Percentiles rank a stretch among this genome's conserved stretches.
These are phyloP conservation scores for Aspergillus amoenus DNA, from an alignment of 2,329 filamentous ascomycete species.

Conservation along the genomic window DNA sequence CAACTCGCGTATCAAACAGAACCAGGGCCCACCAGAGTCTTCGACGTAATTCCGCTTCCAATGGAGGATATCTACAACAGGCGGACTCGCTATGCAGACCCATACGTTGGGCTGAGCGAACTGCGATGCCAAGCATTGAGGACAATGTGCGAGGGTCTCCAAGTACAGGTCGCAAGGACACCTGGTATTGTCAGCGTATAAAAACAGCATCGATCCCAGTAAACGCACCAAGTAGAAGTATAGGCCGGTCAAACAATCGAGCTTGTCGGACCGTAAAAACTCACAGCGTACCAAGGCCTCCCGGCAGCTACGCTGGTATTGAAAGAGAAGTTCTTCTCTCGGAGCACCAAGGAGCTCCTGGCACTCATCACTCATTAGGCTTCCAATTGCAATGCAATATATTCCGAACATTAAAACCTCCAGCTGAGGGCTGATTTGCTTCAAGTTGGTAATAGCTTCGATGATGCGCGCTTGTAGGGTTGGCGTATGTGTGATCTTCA, in stretches of 20 bases:
- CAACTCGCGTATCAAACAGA: conserved; percentile 66
- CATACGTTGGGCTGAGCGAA: conserved; percentile 67
- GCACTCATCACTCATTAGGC: conserved; percentile 58
- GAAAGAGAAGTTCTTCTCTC: conserved; percentile 39
- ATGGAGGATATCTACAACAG: conserved; percentile 43
- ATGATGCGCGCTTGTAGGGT: conserved; percentile 65
- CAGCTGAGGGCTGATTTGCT: conserved; percentile 55
- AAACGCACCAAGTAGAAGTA: conserved; percentile 55
- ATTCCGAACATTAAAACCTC: conserved; percentile 68
- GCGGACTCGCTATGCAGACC: conserved; percentile 65
- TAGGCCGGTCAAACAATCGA: conserved; percentile 52
- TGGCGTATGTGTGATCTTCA: conserved; percentile 68
- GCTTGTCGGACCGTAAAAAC: conserved; percentile 44
- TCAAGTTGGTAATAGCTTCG: conserved; percentile 57
- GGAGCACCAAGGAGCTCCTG: conserved; percentile 36
- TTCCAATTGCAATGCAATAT: conserved; percentile 60
- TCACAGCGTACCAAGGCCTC: conserved; percentile 47
- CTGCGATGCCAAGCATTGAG: conserved; percentile 63
- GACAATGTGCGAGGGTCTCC: conserved; percentile 58
- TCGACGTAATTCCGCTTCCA: conserved; percentile 69
- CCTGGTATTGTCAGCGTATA: conserved; percentile 42
- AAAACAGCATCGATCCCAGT: not conserved
- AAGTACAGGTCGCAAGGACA: conserved; percentile 58
- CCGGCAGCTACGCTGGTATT: conserved; percentile 48
- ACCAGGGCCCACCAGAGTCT: conserved; percentile 73